phyloP scores from a whole-genome alignment of 2,329 filamentous ascomycete species.

The Fusarium nygamai region DNA sequence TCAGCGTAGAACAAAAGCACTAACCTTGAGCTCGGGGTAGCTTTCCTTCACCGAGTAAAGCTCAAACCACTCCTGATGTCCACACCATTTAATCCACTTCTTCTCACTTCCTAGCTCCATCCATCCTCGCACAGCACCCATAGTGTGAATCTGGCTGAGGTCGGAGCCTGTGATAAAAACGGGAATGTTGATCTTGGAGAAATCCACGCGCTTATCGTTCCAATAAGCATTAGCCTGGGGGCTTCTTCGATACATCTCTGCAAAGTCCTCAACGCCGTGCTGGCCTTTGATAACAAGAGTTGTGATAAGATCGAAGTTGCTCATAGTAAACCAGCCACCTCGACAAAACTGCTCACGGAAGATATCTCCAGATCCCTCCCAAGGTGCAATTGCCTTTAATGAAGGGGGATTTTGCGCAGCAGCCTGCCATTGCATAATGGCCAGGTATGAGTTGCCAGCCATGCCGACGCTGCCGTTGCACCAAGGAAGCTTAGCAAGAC shows the following conservation, averaged over 20 bases:
- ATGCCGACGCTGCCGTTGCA: conserved; percentile 47
- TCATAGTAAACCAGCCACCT: conserved; percentile 11
- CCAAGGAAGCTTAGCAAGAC: conserved; percentile 44
- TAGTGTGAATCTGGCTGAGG: conserved; percentile 38
- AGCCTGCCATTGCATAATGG: conserved; percentile 38
- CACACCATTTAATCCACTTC: conserved; percentile 36
- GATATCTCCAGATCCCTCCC: conserved; percentile 22
- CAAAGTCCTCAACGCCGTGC: conserved; percentile 1
- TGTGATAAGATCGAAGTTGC: conserved; percentile 13
- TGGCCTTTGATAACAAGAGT: conserved; percentile 12
- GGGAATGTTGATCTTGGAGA: conserved; percentile 29
- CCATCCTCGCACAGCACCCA: conserved; percentile 35
- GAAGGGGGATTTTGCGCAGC: conserved; percentile 29
- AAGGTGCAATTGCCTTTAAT: conserved; percentile 26
- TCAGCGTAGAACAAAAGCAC: fast-evolving
- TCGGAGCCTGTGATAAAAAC: conserved; percentile 33
- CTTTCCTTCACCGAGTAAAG: conserved; percentile 18
- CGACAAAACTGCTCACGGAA: conserved; percentile 18
- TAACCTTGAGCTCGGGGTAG: conserved; percentile 9
- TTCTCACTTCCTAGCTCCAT: conserved; percentile 32
- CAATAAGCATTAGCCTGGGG: conserved; percentile 1
- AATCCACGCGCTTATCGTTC: conserved; percentile 21
- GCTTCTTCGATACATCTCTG: conserved; percentile 12
- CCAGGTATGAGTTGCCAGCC: conserved; percentile 45
- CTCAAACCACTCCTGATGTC: conserved; percentile 36